Percentiles rank a stretch among this genome's conserved stretches.
Evolutionary conservation across 2,329 filamentous ascomycete genomes (phyloP).

Genomic region (Thelonectria rubi): DNA sequence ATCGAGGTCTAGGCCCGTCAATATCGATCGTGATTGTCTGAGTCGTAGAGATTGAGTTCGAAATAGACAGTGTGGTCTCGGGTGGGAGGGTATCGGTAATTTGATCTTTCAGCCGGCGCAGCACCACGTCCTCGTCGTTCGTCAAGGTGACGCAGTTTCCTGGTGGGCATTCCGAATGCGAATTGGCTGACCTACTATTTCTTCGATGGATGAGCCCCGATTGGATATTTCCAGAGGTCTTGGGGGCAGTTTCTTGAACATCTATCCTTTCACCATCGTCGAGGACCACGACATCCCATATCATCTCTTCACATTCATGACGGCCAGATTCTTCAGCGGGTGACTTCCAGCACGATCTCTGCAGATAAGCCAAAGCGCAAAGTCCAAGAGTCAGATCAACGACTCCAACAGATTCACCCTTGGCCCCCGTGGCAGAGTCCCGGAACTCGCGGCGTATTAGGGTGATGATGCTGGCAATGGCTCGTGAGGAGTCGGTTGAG

Average conservation of each 20-base stretch:
- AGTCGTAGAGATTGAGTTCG: conserved; percentile 66
- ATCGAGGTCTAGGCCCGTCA: conserved; percentile 59
- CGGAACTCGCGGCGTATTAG: conserved; percentile 71
- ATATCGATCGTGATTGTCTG: conserved; percentile 73
- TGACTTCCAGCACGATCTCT: conserved; percentile 63
- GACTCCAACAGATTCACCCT: conserved; percentile 68
- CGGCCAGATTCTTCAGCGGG: conserved; percentile 60
- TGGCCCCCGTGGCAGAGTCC: conserved; percentile 67
- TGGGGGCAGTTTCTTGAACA: conserved; percentile 44
- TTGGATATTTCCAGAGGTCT: background rate
- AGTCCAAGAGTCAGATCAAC: conserved; percentile 69
- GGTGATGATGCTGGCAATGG: conserved; percentile 72
- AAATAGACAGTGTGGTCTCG: conserved; percentile 67
- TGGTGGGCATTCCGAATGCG: conserved; percentile 4
- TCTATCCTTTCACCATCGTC: conserved; percentile 67
- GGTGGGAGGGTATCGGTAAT: conserved; percentile 64
- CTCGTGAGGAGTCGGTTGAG: conserved; percentile 73
- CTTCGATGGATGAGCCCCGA: conserved; percentile 1
- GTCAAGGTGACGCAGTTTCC: background rate
- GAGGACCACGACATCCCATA: conserved; percentile 74
- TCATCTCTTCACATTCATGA: conserved; percentile 61
- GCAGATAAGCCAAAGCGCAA: conserved; percentile 69
- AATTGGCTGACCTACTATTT: conserved; percentile 8
- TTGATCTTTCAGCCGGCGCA: conserved; percentile 58
- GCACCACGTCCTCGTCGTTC: conserved; percentile 54